These are phyloP conservation scores for Trametes pubescens DNA, from an alignment of 1,284 basidiomycete species.

Conservation along the genomic window DNA sequence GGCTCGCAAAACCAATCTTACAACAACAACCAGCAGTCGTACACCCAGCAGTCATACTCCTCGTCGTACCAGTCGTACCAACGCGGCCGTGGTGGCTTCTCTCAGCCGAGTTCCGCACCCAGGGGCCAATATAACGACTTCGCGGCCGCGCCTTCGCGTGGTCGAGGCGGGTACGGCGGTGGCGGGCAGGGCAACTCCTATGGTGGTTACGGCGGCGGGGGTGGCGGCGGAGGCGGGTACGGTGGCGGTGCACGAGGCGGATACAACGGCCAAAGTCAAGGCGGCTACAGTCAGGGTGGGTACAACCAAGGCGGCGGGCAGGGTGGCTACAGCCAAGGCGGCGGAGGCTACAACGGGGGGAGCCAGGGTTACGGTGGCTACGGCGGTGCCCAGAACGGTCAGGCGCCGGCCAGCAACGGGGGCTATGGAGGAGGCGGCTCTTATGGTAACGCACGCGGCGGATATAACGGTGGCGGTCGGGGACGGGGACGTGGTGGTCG, in stretches of 20 bases:
- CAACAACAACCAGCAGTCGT: slow-evolving; percentile 25
- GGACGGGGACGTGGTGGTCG: slow-evolving; percentile 53
- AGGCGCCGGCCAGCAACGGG: neutral
- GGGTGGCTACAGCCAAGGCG: slow-evolving; percentile 33
- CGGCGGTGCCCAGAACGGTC: slow-evolving; percentile 37
- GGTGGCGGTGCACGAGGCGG: slow-evolving; percentile 38
- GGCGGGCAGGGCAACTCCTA: slow-evolving; percentile 19
- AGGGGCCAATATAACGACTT: slow-evolving; percentile 32
- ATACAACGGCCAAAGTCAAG: slow-evolving; percentile 26
- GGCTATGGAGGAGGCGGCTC: slow-evolving; percentile 26
- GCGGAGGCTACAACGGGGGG: slow-evolving; percentile 32
- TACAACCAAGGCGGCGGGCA: slow-evolving; percentile 31
- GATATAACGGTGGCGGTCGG: slow-evolving; percentile 38
- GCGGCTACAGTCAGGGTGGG: slow-evolving; percentile 42
- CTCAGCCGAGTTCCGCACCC: slow-evolving; percentile 19
- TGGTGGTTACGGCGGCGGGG: slow-evolving; percentile 36
- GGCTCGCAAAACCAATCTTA: slow-evolving; percentile 27
- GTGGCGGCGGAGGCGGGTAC: slow-evolving; percentile 42
- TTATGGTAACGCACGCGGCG: slow-evolving; percentile 28
- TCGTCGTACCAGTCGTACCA: slow-evolving; percentile 26
- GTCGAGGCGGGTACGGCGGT: slow-evolving; percentile 28
- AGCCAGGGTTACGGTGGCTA: slow-evolving; percentile 31
- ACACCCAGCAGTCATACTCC: slow-evolving; percentile 10
- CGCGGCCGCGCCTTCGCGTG: slow-evolving; percentile 26
- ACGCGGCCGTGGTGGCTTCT: slow-evolving; percentile 30